Base-by-base conservation (phyloP, 2,329 filamentous ascomycete species). In the Alternaria triticina region DNA sequence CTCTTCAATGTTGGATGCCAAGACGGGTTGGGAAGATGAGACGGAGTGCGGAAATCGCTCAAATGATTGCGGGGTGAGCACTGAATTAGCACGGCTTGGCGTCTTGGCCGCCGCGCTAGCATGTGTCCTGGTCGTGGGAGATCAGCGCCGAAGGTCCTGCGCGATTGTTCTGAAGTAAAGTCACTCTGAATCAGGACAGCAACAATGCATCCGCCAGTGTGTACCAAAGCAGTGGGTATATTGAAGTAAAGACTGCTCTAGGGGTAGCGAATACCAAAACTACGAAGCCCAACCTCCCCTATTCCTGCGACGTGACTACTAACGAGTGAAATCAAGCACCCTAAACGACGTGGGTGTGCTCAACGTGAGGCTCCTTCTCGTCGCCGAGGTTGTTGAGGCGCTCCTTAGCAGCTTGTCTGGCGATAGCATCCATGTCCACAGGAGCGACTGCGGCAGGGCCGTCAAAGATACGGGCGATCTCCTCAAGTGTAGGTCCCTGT, bases 391-490 rank as follows among this genome's bases (percentile, higher is more conserved):
- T 64, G 23, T 59, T 54, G 11, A 69, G 59, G 47, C 64, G 68
- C 36, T 70, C 65, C 25, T 62, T 64, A 12, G 62, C 54, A 36
- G 65, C 59, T 15, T 71, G 71, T 51, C 65, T 65, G 54, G 74
- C 73, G 22, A 75, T 64, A 13, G 68, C 65, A 30, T 70, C 65
- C 57, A 76, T 62, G 50, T 71, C 63, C 27, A 74, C 60, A 13
- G 74, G 67, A 7, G 73, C 73, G 60, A 78, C 76, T 17, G 86
- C 86, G 27, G 84, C 81, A 13, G 87, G 84, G 20, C 89, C 90
- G 67, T 92, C 89, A 70, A 92, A 91, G 74, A 91, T 90, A 69
- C 86, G 86, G 56, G 89, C 86, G 67, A 91, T 86, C 75, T 91
- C 88, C 75, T 91, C 90, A 0, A 92, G 86, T 2, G 89, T 91